Percentiles rank a stretch among this genome's conserved stretches.
These are phyloP conservation scores for Acacia acuminata DNA, from an alignment of 306 rosid genomes.

Conservation along the genomic window DNA sequence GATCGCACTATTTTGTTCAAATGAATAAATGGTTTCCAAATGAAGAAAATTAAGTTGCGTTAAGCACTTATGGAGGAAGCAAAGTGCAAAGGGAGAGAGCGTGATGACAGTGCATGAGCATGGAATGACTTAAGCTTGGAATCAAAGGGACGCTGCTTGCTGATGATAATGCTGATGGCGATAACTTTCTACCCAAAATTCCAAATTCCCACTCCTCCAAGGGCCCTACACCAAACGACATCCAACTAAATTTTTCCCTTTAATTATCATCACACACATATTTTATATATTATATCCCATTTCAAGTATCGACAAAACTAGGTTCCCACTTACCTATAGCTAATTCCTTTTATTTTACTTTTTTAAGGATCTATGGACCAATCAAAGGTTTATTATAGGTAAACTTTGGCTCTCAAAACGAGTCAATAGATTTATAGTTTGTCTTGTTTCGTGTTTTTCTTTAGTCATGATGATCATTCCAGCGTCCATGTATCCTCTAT, in stretches of 20 bases:
- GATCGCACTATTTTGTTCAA: conserved; percentile 24
- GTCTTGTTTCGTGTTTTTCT: conserved; percentile 44
- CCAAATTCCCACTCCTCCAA: neutral
- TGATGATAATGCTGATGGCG: conserved; percentile 49
- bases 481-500: conserved; percentile 17
- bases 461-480: conserved; percentile 27
- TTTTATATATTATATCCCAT: conserved; percentile 2
- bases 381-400: conserved; percentile 37
- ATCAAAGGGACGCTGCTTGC: conserved; percentile 44
- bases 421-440: conserved; percentile 41
- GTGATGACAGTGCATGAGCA: conserved; percentile 39
- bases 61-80: neutral
- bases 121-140: conserved; percentile 65
- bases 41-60: conserved; percentile 30
- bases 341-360: neutral
- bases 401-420: conserved; percentile 47
- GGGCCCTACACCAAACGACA: conserved; percentile 20
- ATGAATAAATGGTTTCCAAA: conserved; percentile 39
- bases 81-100: neutral
- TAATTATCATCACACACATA: conserved; percentile 29
- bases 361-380: conserved; percentile 22
- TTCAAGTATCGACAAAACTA: conserved; percentile 39
- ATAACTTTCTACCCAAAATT: conserved; percentile 59
- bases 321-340: conserved; percentile 22
- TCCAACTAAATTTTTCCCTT: conserved; percentile 22